A percentile compares a stretch with the other conserved stretches of the same genome.
phyloP scores from a whole-genome alignment of 805 yeast species.

The Pichia paraexigua region DNA sequence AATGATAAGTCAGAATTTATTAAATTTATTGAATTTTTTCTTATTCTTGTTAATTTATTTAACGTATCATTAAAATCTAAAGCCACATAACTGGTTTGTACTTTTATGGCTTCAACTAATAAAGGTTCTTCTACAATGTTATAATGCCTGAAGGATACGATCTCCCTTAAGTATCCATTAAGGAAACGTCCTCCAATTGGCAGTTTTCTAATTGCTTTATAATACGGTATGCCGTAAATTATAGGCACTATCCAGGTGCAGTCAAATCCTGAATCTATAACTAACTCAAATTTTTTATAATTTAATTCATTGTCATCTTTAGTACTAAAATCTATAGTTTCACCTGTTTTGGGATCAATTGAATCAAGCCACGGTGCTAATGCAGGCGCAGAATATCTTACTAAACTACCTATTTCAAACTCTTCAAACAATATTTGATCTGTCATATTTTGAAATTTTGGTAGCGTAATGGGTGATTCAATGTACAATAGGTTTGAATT shows the following conservation, averaged over 20 bases:
- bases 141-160: constrained; percentile 83
- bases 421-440: constrained; percentile 95
- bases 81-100: constrained; percentile 64
- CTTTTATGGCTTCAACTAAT: constrained; percentile 79
- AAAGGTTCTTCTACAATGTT: constrained; percentile 89
- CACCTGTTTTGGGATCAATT: not conserved
- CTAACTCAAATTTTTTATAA: constrained; percentile 56
- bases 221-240: constrained; percentile 64
- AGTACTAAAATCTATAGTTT: not conserved
- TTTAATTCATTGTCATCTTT: constrained; percentile 3
- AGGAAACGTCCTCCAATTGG: constrained; percentile 84
- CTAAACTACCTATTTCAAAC: constrained; percentile 67
- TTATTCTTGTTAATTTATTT: constrained; percentile 20
- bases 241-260: constrained; percentile 85
- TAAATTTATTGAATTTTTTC: constrained; percentile 13
- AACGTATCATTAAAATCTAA: constrained; percentile 36
- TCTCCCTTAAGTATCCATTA: constrained; percentile 76
- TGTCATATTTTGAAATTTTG: constrained; percentile 71
- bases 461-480: constrained; percentile 76
- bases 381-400: constrained; percentile 55
- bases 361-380: constrained; percentile 54
- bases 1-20: constrained; percentile 32
- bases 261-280: constrained; percentile 82
- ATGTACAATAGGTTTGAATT: constrained; percentile 61
- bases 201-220: constrained; percentile 68